Evolutionary conservation across 2,329 filamentous ascomycete species (phyloP), one percentile per base, ranked within the genome.

Genomic region (Paraconiothyrium sp.): DNA sequence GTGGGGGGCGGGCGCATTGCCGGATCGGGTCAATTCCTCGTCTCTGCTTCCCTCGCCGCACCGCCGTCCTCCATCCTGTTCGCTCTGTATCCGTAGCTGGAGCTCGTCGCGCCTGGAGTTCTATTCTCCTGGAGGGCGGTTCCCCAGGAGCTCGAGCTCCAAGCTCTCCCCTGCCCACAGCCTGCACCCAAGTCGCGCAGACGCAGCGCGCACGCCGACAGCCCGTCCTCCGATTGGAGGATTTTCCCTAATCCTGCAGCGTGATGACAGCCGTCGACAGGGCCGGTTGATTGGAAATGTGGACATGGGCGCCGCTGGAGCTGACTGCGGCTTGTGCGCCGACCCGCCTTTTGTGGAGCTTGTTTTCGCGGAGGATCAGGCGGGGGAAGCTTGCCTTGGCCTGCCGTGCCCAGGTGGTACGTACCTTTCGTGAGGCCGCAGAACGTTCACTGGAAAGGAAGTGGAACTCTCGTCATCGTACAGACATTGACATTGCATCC

Each of bases 141-240:
- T 27, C 35, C 39, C 52, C 52, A 55, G 52, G 39, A 56, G 41
- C 54, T 46, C 41, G 30, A 46, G 54, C 54, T 56, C 41, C 41
- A 24, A 47, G 54, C 54, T 46, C 54, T 56, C 54, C 52, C 54
- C 32, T 56, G 54, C 43, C 43, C 54, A 30, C 54, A 34, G 43
- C 54, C 24, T 56, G 54, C 54, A 24, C 20, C 30, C 54, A 55
- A 37, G 52, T 56, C 41, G 54, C 41, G 41, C 39, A 55, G 30
- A 47, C 41, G 20, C 54, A 37, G 14, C 52, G 20, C 30, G n/a
- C 41, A 39, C 41, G 37, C 2, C 43, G 48, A 20, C 54, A 22
- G 16, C 32, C 41, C 20, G 30, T 22, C 8, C 43, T 41, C 56
- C 60, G 55, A 62, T 62, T 62, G 60, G 60, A 58, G 60, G 60